Conservation (phyloP, 805 yeast species). For the Candida mattraensis region DNA sequence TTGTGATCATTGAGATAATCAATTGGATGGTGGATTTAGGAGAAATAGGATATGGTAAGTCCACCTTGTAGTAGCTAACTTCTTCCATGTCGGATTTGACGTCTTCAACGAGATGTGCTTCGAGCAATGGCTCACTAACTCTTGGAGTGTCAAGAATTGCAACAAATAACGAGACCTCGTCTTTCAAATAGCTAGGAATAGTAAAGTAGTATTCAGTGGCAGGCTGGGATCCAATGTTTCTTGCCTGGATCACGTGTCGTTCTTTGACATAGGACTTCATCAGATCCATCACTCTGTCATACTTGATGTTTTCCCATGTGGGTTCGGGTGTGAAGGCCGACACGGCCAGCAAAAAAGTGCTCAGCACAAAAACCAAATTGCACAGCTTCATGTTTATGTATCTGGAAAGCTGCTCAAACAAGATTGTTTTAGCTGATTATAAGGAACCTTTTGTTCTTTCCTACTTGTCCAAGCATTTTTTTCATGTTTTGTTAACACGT, state of each 20-base stretch:
- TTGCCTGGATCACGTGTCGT: conserved; percentile 50
- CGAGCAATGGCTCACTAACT: conserved; percentile 22
- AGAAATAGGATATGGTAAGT: conserved; percentile 63
- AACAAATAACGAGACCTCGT: conserved; percentile 28
- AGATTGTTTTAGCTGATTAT: no score
- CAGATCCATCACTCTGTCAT: conserved; percentile 61
- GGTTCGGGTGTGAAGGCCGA: conserved; percentile 17
- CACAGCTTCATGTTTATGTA: conserved; percentile 8
- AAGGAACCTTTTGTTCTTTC: no score
- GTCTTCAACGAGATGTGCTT: conserved; percentile 15
- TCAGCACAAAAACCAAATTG: conserved; percentile 5
- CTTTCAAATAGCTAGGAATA: conserved; percentile 45
- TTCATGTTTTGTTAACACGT: no score
- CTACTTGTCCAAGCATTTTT: no score
- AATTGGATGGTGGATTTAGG: conserved; percentile 57
- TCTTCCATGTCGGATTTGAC: conserved; percentile 16
- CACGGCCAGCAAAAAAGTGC: conserved; percentile 5
- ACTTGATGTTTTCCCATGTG: conserved; percentile 57
- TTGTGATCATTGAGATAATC: conserved; percentile 47
- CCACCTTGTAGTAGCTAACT: conserved; percentile 45
- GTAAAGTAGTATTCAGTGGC: conserved; percentile 56
- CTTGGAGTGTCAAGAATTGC: conserved; percentile 21
- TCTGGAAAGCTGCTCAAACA: no score
- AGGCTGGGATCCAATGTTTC: conserved; percentile 58
- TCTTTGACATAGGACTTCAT: conserved; percentile 66